Percentiles rank a stretch among this genome's conserved stretches.
phyloP scores from a whole-genome alignment of 495 filamentous ascomycete species.

The Penicillium robsamsonii region DNA sequence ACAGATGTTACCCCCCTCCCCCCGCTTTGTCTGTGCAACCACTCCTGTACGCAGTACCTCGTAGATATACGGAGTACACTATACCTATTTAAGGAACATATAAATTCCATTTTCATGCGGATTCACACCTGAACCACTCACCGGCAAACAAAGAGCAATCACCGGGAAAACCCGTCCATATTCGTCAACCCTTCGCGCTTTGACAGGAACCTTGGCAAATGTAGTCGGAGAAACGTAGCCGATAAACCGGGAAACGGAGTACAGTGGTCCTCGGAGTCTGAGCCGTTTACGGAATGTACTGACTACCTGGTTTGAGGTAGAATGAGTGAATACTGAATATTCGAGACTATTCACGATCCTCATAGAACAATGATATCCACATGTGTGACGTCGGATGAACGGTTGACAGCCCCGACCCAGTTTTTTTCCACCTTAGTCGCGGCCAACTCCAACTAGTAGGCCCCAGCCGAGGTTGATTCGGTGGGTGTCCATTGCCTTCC shows the following conservation, averaged over 20 bases:
- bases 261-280: constrained; percentile 19
- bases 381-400: constrained; percentile 27
- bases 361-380: constrained; percentile 16
- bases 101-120: neutral
- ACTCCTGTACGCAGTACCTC: neutral
- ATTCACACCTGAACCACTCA: constrained; percentile 5
- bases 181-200: constrained; percentile 1
- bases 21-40: constrained; percentile 3
- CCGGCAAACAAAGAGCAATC: neutral
- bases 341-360: neutral
- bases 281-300: neutral
- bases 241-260: constrained; percentile 16
- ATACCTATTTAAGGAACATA: neutral
- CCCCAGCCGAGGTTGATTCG: constrained; percentile 19
- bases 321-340: constrained; percentile 1
- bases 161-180: constrained; percentile 11
- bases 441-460: neutral
- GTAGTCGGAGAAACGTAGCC: constrained; percentile 14
- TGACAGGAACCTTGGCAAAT: constrained; percentile 10
- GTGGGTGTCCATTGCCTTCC: constrained; percentile 2
- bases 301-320: neutral
- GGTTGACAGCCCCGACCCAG: constrained; percentile 21
- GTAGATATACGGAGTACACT: neutral
- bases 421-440: constrained; percentile 22
- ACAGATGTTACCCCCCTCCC: neutral